Percentiles rank a stretch among this genome's conserved stretches.
Evolutionary conservation across 2,329 filamentous ascomycete genomes (phyloP).

Genomic region (Plectosphaerella cucumerina): DNA sequence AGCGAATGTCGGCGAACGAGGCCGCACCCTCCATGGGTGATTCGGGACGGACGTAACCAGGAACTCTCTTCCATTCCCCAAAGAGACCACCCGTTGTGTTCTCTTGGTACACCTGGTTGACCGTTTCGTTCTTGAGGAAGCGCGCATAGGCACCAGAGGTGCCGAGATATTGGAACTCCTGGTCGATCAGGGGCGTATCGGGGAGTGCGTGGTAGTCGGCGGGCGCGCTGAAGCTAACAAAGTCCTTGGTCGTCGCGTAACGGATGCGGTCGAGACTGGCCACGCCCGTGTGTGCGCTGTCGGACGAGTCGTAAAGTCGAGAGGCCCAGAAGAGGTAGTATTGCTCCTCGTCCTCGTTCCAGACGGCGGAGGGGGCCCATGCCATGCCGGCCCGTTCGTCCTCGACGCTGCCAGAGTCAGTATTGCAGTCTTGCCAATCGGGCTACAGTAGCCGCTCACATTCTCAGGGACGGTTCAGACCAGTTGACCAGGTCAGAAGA

Average conservation of each 20-base stretch:
- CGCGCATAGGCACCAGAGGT: conserved; percentile 34
- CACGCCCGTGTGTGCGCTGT: conserved; percentile 38
- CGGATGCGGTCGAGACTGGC: conserved; percentile 38
- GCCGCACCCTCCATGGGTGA: conserved; percentile 31
- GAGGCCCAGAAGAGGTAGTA: conserved; percentile 47
- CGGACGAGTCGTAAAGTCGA: conserved; percentile 35
- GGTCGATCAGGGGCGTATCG: conserved; percentile 42
- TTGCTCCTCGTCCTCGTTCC: conserved; percentile 26
- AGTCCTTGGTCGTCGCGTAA: conserved; percentile 47
- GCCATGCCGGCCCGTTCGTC: conserved; percentile 28
- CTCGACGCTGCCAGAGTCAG: conserved; percentile 20
- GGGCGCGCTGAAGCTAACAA: conserved; percentile 40
- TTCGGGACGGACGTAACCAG: conserved; percentile 25
- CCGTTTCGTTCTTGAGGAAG: conserved; percentile 47
- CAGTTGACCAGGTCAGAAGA: conserved; percentile 29
- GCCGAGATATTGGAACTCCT: conserved; percentile 41
- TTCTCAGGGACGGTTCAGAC: conserved; percentile 20
- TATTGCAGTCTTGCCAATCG: neutral
- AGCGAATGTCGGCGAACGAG: conserved; percentile 30
- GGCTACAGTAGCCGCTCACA: conserved; percentile 8
- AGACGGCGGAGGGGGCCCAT: conserved; percentile 32
- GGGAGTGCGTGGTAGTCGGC: conserved; percentile 36
- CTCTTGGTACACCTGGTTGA: conserved; percentile 43
- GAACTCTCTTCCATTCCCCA: conserved; percentile 39
- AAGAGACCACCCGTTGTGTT: conserved; percentile 39